Conservation (phyloP, 164 flowering plant species). For the Cinnamomum chago region DNA sequence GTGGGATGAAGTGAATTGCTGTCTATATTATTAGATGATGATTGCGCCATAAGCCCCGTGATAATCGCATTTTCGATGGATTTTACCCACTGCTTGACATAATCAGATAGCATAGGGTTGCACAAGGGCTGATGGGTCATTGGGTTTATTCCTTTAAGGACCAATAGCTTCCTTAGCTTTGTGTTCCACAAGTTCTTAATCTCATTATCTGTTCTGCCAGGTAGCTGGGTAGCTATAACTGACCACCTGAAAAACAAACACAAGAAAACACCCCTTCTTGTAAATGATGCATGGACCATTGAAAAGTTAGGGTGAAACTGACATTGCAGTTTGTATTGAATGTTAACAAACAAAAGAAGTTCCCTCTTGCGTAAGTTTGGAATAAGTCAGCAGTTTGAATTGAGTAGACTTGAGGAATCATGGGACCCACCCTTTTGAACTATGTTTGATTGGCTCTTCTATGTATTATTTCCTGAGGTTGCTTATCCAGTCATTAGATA, state of each 20-base stretch:
- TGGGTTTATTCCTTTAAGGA: conserved; percentile 29
- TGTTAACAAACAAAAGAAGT: too few species aligned
- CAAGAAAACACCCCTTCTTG: neutral
- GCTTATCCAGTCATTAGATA: too few species aligned
- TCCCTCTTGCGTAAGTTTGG: too few species aligned
- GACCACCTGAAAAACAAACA: conserved; percentile 27
- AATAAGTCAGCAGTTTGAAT: too few species aligned
- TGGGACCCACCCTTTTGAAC: too few species aligned
- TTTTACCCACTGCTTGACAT: conserved; percentile 13
- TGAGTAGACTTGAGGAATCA: too few species aligned
- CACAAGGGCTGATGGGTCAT: conserved; percentile 21
- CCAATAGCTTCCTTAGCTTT: conserved; percentile 28
- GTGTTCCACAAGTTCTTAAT: conserved; percentile 38
- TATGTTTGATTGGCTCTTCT: too few species aligned
- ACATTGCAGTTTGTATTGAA: too few species aligned
- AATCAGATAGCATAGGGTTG: conserved; percentile 10
- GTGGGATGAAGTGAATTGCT: neutral
- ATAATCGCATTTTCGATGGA: conserved; percentile 10
- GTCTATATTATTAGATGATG: neutral
- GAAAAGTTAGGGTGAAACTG: too few species aligned
- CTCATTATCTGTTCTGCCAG: conserved; percentile 29
- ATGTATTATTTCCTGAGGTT: too few species aligned
- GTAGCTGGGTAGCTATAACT: conserved; percentile 27
- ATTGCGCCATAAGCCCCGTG: conserved; percentile 5
- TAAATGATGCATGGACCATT: too few species aligned